Evolutionary conservation across 2,329 filamentous ascomycete genomes (phyloP).

Genomic region (Trichoderma lentiforme): DNA sequence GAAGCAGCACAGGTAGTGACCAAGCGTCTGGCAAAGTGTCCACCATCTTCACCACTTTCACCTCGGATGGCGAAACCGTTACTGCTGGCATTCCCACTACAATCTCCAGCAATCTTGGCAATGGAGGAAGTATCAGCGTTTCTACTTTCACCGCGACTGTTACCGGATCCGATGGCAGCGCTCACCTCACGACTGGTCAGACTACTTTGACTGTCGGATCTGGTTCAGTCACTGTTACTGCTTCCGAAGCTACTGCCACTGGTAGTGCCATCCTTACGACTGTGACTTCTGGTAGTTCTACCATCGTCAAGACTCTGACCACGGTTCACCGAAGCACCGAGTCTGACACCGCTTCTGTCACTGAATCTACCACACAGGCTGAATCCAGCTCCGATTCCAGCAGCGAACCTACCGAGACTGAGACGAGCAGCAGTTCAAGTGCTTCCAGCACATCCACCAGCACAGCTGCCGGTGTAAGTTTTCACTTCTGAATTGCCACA

Average conservation of each 20-base stretch:
- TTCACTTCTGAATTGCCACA: no score
- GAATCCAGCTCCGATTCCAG: conserved; percentile 19
- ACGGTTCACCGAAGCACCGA: conserved; percentile 25
- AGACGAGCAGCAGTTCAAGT: conserved; percentile 13
- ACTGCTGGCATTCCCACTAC: conserved; percentile 38
- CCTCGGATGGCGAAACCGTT: conserved; percentile 33
- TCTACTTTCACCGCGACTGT: conserved; percentile 25
- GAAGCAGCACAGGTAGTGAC: not conserved
- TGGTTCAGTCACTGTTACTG: conserved; percentile 20
- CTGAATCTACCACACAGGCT: conserved; percentile 19
- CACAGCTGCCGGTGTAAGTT: conserved; percentile 31
- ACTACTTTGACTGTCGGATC: conserved; percentile 27
- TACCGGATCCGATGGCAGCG: conserved; percentile 23
- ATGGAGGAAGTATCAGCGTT: conserved; percentile 21
- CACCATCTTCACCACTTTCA: conserved; percentile 36
- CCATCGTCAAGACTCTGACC: conserved; percentile 28
- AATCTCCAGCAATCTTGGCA: conserved; percentile 27
- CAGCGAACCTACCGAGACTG: conserved; percentile 9
- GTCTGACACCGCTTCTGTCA: conserved; percentile 22
- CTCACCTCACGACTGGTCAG: conserved; percentile 27
- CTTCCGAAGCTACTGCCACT: conserved; percentile 10
- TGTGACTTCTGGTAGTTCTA: conserved; percentile 24
- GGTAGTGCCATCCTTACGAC: conserved; percentile 24
- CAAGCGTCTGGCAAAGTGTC: conserved; percentile 27
- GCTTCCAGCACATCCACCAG: conserved; percentile 22